Base-by-base conservation (phyloP, 805 yeast genomes). In the Lachancea cidri region DNA sequence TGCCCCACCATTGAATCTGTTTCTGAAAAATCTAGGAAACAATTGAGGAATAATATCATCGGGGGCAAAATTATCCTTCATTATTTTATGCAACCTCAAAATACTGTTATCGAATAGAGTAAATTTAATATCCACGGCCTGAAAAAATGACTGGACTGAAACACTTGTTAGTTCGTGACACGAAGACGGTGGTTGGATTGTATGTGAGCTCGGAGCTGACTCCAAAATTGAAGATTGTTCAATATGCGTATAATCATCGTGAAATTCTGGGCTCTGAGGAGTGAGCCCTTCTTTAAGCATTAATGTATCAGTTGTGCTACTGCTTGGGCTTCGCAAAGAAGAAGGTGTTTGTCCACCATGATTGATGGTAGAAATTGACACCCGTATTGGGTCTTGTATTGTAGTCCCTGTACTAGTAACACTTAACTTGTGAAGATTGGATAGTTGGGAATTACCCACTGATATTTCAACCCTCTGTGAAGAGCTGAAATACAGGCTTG, bases 1-100 rank as follows among this genome's bases (percentile, higher is more conserved):
- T 45, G 81, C 79, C n/a, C 89, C 91, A 14, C 88, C 91, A 50
- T 79, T 79, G 57, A 79, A 83, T 41, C 74, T 77, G 20, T 79
- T 78, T 32, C 73, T 69, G 15, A 84, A 62, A 52, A 83, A 81
- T 44, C 93, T 68, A 6, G 93, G 88, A 48, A 79, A 76, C 2
- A 80, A 64, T 55, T 82, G 83, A 0, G 91, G 93, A 27, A 81
- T 44, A 25, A 49, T 49, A 35, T 48, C 50, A 29, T 46, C 46
- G n/a, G 45, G 35, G 19, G 52, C 39, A 5, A 44, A 60, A 30
- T 44, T 49, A n/a, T 39, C 41, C 36, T 49, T 56, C 51, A 49
- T 53, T 43, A 57, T 46, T 39, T 47, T 53, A 47, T 58, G 65
- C 43, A 53, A 48, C 43, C 30, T 54, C 44, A 36, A 64, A 34